Evolutionary conservation across 495 filamentous ascomycete genomes (phyloP).

Genomic region (Choiromyces venosus): DNA sequence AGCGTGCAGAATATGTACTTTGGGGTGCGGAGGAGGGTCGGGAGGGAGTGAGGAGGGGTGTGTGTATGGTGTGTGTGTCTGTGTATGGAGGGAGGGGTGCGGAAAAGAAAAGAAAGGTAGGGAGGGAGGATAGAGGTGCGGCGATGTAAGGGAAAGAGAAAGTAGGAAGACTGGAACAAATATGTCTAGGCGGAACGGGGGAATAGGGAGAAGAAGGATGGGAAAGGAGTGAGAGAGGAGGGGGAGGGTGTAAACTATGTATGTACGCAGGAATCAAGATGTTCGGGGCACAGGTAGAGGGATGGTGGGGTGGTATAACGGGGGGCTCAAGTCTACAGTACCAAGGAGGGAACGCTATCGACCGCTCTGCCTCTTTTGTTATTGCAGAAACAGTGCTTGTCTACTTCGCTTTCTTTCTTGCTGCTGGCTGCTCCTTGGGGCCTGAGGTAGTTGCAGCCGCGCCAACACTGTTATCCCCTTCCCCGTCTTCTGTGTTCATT

Average conservation of each 20-base stretch:
- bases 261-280: slow-evolving; percentile 7
- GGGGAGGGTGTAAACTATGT: slow-evolving; percentile 5
- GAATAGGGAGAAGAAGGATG: background rate
- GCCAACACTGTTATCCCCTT: slow-evolving; percentile 1
- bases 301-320: slow-evolving; percentile 22
- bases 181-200: slow-evolving; percentile 9
- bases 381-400: background rate
- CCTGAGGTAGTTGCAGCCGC: background rate
- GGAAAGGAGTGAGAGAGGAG: slow-evolving; percentile 3
- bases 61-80: background rate
- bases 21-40: slow-evolving; percentile 19
- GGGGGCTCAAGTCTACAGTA: background rate
- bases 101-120: slow-evolving; percentile 11
- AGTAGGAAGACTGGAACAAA: background rate
- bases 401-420: background rate
- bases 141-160: slow-evolving; percentile 3
- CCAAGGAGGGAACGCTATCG: background rate
- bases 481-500: slow-evolving; percentile 1
- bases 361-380: background rate
- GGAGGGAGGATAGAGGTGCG: slow-evolving; percentile 5
- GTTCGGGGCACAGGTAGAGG: slow-evolving; percentile 7
- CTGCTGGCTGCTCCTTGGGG: background rate
- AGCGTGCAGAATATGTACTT: slow-evolving; percentile 4
- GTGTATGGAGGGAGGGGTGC: slow-evolving; percentile 4
- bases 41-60: background rate